A percentile compares a stretch with the other conserved stretches of the same genome.
These are phyloP conservation scores for Parasarocladium wereldwijsianum DNA, from an alignment of 2,329 filamentous ascomycete genomes.

Conservation along the genomic window DNA sequence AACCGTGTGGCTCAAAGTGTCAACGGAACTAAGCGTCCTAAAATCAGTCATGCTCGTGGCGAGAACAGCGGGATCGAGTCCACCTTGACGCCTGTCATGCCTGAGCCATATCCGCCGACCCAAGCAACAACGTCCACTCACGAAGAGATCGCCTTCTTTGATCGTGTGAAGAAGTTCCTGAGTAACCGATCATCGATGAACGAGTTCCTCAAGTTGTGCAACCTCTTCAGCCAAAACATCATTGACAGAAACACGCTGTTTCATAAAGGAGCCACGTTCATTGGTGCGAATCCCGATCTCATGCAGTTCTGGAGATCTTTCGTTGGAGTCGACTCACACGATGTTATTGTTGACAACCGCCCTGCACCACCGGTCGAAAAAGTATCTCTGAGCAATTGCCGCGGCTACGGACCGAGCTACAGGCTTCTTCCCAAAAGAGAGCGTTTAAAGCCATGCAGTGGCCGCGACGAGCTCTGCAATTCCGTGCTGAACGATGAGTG, in stretches of 20 bases:
- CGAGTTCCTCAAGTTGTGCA: slow-evolving; percentile 94
- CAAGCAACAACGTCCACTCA: slow-evolving; percentile 57
- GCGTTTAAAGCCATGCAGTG: slow-evolving; percentile 80
- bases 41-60: slow-evolving; percentile 55
- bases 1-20: slow-evolving; percentile 15
- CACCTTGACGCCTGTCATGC: slow-evolving; percentile 74
- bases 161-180: slow-evolving; percentile 91
- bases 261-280: slow-evolving; percentile 70
- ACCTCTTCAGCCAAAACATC: slow-evolving; percentile 83
- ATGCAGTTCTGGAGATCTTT: slow-evolving; percentile 79
- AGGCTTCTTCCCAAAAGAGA: slow-evolving; percentile 82
- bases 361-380: slow-evolving; percentile 62
- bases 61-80: slow-evolving; percentile 56
- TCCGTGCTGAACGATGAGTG: slow-evolving; percentile 93
- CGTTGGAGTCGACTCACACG: slow-evolving; percentile 61
- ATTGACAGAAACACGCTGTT: slow-evolving; percentile 76
- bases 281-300: slow-evolving; percentile 79
- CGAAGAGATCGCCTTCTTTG: slow-evolving; percentile 88
- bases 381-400: slow-evolving; percentile 89
- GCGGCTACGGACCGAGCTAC: slow-evolving; percentile 91
- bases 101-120: slow-evolving; percentile 70
- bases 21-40: slow-evolving; percentile 49
- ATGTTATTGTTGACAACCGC: slow-evolving; percentile 65
- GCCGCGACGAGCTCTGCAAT: slow-evolving; percentile 86
- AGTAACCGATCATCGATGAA: slow-evolving; percentile 84